A percentile compares a stretch with the other conserved stretches of the same genome.
These are phyloP conservation scores for Aspergillus udagawae DNA, from an alignment of 2,329 filamentous ascomycete genomes.

Conservation along the genomic window DNA sequence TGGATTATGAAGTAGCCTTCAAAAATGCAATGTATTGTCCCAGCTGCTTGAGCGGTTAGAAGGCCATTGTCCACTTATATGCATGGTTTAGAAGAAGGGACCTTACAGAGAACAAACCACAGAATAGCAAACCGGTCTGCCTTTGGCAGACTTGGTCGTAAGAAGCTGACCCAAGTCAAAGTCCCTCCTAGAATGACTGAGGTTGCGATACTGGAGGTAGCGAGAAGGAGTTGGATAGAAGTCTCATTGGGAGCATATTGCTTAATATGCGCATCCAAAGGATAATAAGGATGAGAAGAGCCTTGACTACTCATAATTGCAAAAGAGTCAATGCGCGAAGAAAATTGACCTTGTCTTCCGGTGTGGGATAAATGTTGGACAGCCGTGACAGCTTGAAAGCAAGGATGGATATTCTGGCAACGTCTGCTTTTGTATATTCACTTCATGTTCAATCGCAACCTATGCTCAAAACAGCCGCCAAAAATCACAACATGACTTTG, in stretches of 20 bases:
- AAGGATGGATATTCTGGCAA: background rate
- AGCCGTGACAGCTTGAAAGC: background rate
- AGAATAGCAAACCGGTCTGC: constrained; percentile 59
- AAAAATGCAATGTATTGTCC: constrained; percentile 69
- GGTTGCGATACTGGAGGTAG: constrained; percentile 56
- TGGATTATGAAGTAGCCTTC: constrained; percentile 79
- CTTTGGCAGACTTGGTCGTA: constrained; percentile 50
- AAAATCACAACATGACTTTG: background rate
- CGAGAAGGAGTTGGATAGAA: constrained; percentile 56
- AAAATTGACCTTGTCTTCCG: background rate
- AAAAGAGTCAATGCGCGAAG: background rate
- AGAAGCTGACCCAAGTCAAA: constrained; percentile 49
- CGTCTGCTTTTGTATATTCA: background rate
- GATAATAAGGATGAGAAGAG: constrained; percentile 65
- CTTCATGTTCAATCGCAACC: background rate
- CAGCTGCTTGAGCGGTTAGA: constrained; percentile 29
- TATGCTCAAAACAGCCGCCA: background rate
- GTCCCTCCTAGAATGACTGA: constrained; percentile 56
- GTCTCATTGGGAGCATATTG: constrained; percentile 65
- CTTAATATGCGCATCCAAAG: constrained; percentile 57
- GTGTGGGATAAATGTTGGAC: too few species aligned
- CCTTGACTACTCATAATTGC: constrained; percentile 3
- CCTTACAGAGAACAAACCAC: constrained; percentile 73
- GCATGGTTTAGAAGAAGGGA: background rate
- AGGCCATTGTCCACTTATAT: constrained; percentile 2